phyloP scores from a whole-genome alignment of 108 stramenopile genomes.

The Nannochloropsis gaditana region DNA sequence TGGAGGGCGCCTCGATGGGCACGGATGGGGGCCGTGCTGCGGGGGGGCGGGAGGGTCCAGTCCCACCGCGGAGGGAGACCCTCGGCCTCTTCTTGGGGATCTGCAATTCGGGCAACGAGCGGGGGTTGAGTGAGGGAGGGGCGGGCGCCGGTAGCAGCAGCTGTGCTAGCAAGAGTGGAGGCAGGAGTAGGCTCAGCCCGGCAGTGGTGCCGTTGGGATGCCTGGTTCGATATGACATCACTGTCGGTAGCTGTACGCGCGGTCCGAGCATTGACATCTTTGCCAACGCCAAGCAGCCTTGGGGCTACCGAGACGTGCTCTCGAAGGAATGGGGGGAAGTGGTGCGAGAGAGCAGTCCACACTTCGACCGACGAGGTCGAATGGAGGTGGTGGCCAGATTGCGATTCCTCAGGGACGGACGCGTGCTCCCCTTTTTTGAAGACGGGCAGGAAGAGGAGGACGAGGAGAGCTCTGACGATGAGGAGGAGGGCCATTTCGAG shows the following conservation, averaged over 20 bases:
- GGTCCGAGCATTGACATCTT: background rate
- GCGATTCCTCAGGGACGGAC: background rate
- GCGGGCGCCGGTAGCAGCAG: background rate
- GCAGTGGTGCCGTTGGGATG: background rate
- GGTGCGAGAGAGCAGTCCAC: background rate
- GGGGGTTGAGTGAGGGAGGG: background rate
- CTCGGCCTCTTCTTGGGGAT: background rate
- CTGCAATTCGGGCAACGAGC: background rate
- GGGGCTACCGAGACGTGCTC: background rate
- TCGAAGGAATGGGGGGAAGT: constrained; percentile 7
- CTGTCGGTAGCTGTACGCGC: background rate
- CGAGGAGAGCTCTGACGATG: background rate
- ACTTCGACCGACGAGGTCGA: constrained; percentile 19
- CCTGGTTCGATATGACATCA: background rate
- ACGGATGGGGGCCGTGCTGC: background rate
- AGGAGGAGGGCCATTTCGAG: background rate
- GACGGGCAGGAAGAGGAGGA: background rate
- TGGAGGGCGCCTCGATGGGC: background rate
- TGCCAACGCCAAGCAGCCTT: constrained; percentile 12
- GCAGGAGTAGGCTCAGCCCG: background rate
- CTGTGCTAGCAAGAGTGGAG: background rate
- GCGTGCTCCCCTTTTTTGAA: background rate
- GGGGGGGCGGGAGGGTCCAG: background rate
- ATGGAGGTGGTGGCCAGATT: background rate
- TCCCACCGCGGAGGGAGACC: background rate